A percentile compares a stretch with the other conserved stretches of the same genome.
phyloP scores from a whole-genome alignment of 768 basidiomycete genomes.

The Xanthoconium stramineum region DNA sequence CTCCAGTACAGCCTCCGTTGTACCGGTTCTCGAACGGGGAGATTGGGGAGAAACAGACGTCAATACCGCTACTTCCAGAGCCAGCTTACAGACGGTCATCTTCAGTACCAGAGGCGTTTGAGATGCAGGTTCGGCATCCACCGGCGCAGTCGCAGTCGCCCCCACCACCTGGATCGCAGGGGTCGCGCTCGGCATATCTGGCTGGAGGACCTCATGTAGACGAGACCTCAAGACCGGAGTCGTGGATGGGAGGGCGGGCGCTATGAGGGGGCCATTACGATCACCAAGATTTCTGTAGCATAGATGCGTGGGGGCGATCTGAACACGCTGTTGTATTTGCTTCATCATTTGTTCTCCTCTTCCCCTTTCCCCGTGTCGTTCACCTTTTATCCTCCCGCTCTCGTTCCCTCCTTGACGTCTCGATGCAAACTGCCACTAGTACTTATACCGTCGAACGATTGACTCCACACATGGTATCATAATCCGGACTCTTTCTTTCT shows the following conservation, averaged over 20 bases:
- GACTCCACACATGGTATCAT: not conserved
- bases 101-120: slow-evolving; percentile 29
- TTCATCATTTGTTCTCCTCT: slow-evolving; percentile 5
- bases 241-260: slow-evolving; percentile 21
- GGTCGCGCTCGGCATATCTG: not conserved
- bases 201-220: not conserved
- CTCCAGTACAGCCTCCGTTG: slow-evolving; percentile 53
- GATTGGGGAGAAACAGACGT: slow-evolving; percentile 33
- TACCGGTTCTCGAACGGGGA: slow-evolving; percentile 47
- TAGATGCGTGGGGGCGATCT: slow-evolving; percentile 13
- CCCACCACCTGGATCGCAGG: slow-evolving; percentile 8
- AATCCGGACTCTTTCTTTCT: not conserved
- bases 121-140: slow-evolving; percentile 38
- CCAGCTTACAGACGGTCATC: slow-evolving; percentile 3
- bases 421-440: not conserved
- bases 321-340: slow-evolving; percentile 24
- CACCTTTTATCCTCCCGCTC: not conserved
- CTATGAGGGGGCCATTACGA: not conserved
- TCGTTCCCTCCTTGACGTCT: not conserved
- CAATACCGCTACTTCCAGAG: slow-evolving; percentile 5
- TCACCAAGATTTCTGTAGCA: slow-evolving; percentile 12
- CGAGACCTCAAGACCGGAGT: slow-evolving; percentile 3
- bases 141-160: slow-evolving; percentile 2
- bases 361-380: not conserved
- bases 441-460: not conserved